Percentiles rank a stretch among this genome's conserved stretches.
These are phyloP conservation scores for Yamadazyma takamatsuzukensis DNA, from an alignment of 805 yeast genomes.

Conservation along the genomic window DNA sequence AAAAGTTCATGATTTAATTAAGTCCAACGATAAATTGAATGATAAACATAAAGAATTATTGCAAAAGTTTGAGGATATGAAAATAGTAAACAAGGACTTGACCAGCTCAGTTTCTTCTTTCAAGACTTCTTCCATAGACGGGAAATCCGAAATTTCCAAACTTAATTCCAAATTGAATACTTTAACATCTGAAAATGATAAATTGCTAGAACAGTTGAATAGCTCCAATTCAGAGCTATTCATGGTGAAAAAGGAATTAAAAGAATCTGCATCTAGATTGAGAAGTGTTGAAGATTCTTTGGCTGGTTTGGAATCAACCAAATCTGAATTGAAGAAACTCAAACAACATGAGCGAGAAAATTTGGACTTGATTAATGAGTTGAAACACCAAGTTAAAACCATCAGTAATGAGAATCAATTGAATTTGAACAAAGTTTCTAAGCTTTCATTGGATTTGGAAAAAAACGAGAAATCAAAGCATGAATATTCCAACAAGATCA, in stretches of 20 bases:
- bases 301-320: not conserved
- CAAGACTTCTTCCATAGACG: conserved; percentile 4
- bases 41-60: not conserved
- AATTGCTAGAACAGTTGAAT: conserved; percentile 6
- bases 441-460: too few species aligned
- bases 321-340: conserved; percentile 1
- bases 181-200: conserved; percentile 10
- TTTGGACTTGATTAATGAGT: conserved; percentile 5
- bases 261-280: conserved; percentile 1
- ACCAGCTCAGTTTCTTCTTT: conserved; percentile 3
- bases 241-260: conserved; percentile 7
- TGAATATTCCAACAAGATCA: conserved; percentile 27
- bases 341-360: conserved; percentile 3
- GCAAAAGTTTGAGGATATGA: conserved; percentile 3
- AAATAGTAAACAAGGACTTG: conserved; percentile 4
- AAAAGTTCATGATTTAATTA: conserved; percentile 1
- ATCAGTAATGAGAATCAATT: conserved; percentile 3
- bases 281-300: conserved; percentile 2
- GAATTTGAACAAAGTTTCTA: too few species aligned
- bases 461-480: too few species aligned
- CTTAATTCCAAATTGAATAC: conserved; percentile 7
- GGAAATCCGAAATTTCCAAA: conserved; percentile 8
- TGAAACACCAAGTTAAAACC: conserved; percentile 3
- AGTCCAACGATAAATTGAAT: not conserved
- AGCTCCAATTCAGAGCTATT: conserved; percentile 12